Evolutionary conservation across 2,329 filamentous ascomycete genomes (phyloP), one percentile per base, ranked within the genome.

Genomic region (Huntiella moniliformis): DNA sequence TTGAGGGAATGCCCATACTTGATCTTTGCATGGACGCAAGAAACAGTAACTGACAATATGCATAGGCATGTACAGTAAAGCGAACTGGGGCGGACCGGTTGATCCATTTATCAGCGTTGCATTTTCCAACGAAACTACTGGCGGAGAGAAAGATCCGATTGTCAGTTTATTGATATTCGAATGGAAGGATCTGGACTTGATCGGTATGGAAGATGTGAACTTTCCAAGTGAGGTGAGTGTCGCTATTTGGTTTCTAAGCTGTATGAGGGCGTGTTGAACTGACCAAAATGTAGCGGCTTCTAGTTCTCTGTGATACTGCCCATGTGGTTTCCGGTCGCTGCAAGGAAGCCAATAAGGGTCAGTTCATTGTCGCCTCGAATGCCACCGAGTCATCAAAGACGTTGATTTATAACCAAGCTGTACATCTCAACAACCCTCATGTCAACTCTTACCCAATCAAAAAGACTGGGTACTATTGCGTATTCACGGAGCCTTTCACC

Each of bases 391-490:
- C 71, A 41, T 82, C 85, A 22, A 72, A 71, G 49, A 82, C 73
- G 53, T 61, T 79, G 42, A 83, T 98, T 53, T 66, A 82, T 53
- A 88, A 85, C 50, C 68, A 82, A 60, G 84, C 86, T 7, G 67
- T 96, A 50, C 77, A 94, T 58, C 69, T 96, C 44, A 88, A 85
- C 52, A 68, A 82, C 47, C 71, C 83, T 1, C 67, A 70, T 8
- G 69, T 77, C 2, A 74, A 93, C 59, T 82, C 85, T 52, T 98
- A 96, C 59, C 69, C 74, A 4, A 78, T 95, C 55, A 79, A 79
- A 56, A 85, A 84, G 61, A 98, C 91, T 0, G 91, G 91, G 22
- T 98, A 95, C 63, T 98, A 94, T 62, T 98, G 91, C 56, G 79
- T 98, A 49, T 76, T 83, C 44, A 91, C 85, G 1, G 78, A 77